Conservation (phyloP, 1,284 basidiomycete species). For the Paramarasmius palmivorus region DNA sequence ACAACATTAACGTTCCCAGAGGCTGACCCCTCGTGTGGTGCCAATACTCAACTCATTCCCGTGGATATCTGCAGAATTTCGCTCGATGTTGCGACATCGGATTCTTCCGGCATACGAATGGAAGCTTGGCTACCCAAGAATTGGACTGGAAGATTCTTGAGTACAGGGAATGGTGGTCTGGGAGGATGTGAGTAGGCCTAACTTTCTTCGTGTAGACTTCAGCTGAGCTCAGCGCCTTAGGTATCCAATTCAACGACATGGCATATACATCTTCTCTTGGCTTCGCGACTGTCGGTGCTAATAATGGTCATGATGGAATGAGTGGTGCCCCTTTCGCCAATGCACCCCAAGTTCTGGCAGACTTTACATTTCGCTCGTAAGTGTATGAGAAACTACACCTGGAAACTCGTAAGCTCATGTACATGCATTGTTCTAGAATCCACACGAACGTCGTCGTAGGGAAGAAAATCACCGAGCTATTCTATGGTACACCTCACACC, state of each 20-base stretch:
- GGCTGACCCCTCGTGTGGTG: slow-evolving; percentile 8
- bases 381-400: not conserved
- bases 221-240: too few relatives aligned
- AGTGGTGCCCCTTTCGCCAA: slow-evolving; percentile 11
- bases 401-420: not conserved
- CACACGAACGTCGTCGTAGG: slow-evolving; percentile 15
- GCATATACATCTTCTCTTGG: slow-evolving; percentile 7
- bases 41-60: slow-evolving; percentile 4
- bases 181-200: slow-evolving; percentile 12
- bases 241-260: slow-evolving; percentile 10
- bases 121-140: slow-evolving; percentile 15
- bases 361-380: slow-evolving; percentile 14
- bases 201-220: not conserved
- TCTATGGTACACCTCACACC: slow-evolving; percentile 13
- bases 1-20: slow-evolving; percentile 8
- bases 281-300: slow-evolving; percentile 12
- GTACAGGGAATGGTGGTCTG: slow-evolving; percentile 14
- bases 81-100: slow-evolving; percentile 10
- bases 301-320: slow-evolving; percentile 14
- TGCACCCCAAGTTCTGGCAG: slow-evolving; percentile 8
- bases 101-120: slow-evolving; percentile 7
- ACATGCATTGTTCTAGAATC: slow-evolving; percentile 1
- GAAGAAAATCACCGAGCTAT: slow-evolving; percentile 15
- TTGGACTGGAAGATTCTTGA: slow-evolving; percentile 15
- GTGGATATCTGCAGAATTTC: slow-evolving; percentile 12